Base-by-base conservation (phyloP, 192 early-diverging fungal species). In the Cladochytrium replicatum region DNA sequence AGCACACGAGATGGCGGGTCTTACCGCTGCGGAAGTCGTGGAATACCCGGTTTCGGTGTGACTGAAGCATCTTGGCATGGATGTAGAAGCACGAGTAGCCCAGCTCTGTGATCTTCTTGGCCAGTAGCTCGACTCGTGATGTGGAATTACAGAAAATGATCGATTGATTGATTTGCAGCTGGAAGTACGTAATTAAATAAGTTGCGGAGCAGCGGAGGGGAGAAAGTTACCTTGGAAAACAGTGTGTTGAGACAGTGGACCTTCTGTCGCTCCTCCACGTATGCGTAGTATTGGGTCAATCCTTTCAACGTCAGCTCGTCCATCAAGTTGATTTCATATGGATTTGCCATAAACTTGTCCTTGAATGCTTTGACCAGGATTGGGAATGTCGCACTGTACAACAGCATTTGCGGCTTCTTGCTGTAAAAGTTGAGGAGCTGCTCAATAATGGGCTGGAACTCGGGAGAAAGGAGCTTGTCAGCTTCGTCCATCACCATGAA, bases 131-230 rank as follows among this genome's bases (percentile, higher is more conserved):
- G 26, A 99, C 95, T 32, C 95, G 87, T 75, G 88, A 90, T 34
- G 95, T 97, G 0, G 95, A 99, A 71, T 99, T 99, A 67, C 95
- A 99, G 63, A 99, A 99, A 61, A 99, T 99, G 53, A 99, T 99
- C 28, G 93, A 97, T 81, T 99, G 95, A 71, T 99, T 99, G 75
- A 99, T 95, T 85, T 99, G 95, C 22, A 99, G 84, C 85, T 89
- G 43, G 7, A 15, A 37, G 25, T 28, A 45, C 40, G 19, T 39
- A 0, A 32, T 29, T 22, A 23, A 37, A 31, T 32, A 13, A 27
- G 40, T 30, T 4, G 17, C 29, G 8, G 34, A 27, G 23, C 15
- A 4, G 27, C 15, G 6, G 13, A 22, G 7, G 25, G 6, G n/a
- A 43, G 6, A 51, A 4, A 39, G 21, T 41, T 58, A 84, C 84